Percentiles rank a stretch among this genome's conserved stretches.
These are phyloP conservation scores for Elaeagnus macrophylla DNA, from an alignment of 306 rosid genomes.

Conservation along the genomic window DNA sequence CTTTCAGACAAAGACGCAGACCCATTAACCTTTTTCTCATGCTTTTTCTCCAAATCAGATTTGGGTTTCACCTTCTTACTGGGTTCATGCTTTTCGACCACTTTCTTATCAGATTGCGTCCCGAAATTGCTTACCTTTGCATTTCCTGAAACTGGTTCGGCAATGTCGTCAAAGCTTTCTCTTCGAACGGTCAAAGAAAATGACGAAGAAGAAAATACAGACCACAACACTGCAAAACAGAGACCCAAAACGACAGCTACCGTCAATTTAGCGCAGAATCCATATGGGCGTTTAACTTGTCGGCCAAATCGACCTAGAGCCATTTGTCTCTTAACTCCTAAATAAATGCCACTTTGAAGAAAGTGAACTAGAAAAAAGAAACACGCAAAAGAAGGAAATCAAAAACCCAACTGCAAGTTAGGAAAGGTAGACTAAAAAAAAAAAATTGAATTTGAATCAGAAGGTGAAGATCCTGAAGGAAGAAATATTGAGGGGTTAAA, in stretches of 20 bases:
- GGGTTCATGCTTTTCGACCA: conserved; percentile 17
- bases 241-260: conserved; percentile 68
- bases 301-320: conserved; percentile 55
- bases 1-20: conserved; percentile 23
- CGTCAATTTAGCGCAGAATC: conserved; percentile 66
- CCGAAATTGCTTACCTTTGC: conserved; percentile 18
- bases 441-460: conserved; percentile 6
- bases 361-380: conserved; percentile 10
- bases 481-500: background rate
- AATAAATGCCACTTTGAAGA: conserved; percentile 12
- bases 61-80: conserved; percentile 20
- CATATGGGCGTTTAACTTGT: conserved; percentile 66
- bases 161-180: conserved; percentile 84
- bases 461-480: conserved; percentile 1
- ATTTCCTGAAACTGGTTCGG: conserved; percentile 40
- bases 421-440: background rate
- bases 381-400: conserved; percentile 7
- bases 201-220: conserved; percentile 59
- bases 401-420: background rate
- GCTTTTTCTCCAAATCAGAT: conserved; percentile 18
- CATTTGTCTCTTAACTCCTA: conserved; percentile 30
- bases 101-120: conserved; percentile 15
- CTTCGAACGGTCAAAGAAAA: conserved; percentile 52
- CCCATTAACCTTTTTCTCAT: conserved; percentile 28
- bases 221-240: conserved; percentile 77